These are phyloP conservation scores for Pisolithus orientalis DNA, from an alignment of 768 basidiomycete genomes.

Conservation along the genomic window DNA sequence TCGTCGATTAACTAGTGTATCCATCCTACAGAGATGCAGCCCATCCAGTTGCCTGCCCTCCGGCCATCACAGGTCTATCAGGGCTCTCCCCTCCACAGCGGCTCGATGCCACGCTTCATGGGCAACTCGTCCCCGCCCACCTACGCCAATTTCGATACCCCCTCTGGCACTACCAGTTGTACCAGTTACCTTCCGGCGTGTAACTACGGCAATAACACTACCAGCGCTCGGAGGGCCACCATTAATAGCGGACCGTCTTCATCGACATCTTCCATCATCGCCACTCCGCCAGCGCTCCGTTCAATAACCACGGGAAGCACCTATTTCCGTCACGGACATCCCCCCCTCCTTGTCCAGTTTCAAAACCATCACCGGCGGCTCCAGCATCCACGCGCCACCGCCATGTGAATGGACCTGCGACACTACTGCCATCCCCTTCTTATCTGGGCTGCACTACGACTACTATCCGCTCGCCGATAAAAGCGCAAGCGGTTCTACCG, in stretches of 20 bases:
- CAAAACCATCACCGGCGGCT: constrained; percentile 16
- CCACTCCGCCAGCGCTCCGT: constrained; percentile 8
- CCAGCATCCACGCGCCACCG: neutral
- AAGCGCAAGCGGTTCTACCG: neutral
- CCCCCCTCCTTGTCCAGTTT: constrained; percentile 16
- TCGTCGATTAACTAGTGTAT: neutral
- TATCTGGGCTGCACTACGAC: constrained; percentile 15
- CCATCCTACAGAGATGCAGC: no score
- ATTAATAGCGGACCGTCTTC: constrained; percentile 1
- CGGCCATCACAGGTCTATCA: constrained; percentile 6
- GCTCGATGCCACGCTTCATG: constrained; percentile 21
- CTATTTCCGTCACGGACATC: constrained; percentile 10
- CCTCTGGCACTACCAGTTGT: neutral
- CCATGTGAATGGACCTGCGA: constrained; percentile 21
- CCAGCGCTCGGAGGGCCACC: constrained; percentile 1
- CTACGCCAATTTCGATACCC: constrained; percentile 14
- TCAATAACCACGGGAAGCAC: constrained; percentile 5
- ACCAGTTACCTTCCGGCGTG: neutral
- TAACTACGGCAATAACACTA: no score
- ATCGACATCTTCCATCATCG: neutral
- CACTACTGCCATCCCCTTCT: constrained; percentile 7
- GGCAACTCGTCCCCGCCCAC: constrained; percentile 20
- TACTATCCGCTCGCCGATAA: constrained; percentile 10
- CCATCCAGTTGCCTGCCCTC: neutral
- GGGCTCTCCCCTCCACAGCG: constrained; percentile 9